These are phyloP conservation scores for Colletotrichum viniferum DNA, from an alignment of 2,329 filamentous ascomycete genomes.

Conservation along the genomic window DNA sequence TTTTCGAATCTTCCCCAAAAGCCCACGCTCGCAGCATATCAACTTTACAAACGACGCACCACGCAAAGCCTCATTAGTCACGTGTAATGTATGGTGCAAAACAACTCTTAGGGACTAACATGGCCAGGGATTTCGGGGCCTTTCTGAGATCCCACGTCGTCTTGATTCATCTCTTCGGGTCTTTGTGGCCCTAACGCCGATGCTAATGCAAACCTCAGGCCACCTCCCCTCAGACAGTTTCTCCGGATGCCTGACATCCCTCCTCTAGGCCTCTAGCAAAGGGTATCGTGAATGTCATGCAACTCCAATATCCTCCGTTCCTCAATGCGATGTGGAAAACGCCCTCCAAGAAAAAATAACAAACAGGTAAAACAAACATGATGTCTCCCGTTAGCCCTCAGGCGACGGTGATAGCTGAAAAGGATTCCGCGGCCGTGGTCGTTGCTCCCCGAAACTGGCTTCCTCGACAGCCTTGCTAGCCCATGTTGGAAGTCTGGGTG, in stretches of 20 bases:
- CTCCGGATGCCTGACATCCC: not conserved
- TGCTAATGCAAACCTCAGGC: not conserved
- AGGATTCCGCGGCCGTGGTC: not conserved
- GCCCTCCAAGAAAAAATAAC: not conserved
- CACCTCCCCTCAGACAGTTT: not conserved
- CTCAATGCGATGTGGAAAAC: not conserved
- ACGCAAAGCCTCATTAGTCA: not conserved
- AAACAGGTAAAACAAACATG: not conserved
- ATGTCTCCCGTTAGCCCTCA: not conserved
- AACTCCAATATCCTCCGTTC: not conserved
- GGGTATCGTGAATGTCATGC: conserved; percentile 12
- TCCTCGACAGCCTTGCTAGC: conserved; percentile 31
- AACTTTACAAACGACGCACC: not conserved
- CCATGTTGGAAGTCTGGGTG: conserved; percentile 33
- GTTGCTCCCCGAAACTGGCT: not conserved
- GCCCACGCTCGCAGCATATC: not conserved
- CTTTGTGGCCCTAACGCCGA: not conserved
- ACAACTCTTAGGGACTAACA: not conserved
- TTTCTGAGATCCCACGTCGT: not conserved
- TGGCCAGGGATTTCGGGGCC: not conserved
- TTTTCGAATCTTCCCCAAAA: not conserved
- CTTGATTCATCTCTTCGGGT: not conserved
- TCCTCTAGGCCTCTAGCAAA: not conserved
- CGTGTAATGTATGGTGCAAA: not conserved
- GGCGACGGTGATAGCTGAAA: conserved; percentile 1